Percentiles rank a stretch among this genome's conserved stretches.
Conservation (phyloP, 257 asterid species). For the Nicotiana tomentosiformis region DNA sequence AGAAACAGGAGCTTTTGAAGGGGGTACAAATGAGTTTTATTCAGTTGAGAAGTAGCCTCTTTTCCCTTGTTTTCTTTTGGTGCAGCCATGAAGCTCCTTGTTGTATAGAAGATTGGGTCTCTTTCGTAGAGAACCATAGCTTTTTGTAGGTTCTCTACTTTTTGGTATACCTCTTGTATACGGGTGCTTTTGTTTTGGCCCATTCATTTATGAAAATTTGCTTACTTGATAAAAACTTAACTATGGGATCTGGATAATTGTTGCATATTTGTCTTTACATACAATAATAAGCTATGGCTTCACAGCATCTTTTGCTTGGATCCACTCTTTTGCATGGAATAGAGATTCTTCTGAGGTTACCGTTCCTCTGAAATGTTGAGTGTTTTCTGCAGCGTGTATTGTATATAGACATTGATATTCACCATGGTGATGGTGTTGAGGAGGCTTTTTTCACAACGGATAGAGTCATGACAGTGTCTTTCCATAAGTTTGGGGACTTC, state of each 20-base stretch:
- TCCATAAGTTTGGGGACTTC: constrained; percentile 60
- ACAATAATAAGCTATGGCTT: background rate
- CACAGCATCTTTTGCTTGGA: background rate
- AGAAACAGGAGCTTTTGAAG: no score
- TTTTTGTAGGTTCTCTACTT: no score
- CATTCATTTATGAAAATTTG: no score
- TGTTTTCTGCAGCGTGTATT: constrained; percentile 47
- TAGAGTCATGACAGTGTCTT: constrained; percentile 66
- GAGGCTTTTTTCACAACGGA: constrained; percentile 65
- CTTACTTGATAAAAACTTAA: background rate
- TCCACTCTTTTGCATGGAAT: background rate
- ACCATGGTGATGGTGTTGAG: constrained; percentile 73
- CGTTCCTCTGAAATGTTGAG: constrained; percentile 17
- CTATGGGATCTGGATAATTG: background rate
- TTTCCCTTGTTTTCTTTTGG: no score
- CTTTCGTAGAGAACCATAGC: no score
- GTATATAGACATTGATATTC: constrained; percentile 56
- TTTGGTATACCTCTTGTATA: no score
- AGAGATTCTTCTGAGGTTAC: background rate
- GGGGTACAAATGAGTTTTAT: no score
- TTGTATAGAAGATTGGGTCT: no score
- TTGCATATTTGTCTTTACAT: background rate
- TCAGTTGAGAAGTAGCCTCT: no score
- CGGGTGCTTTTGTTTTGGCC: no score
- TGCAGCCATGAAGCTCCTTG: no score